Conservation (phyloP, 2,329 filamentous ascomycete genomes). For the Huntiella moniliformis region DNA sequence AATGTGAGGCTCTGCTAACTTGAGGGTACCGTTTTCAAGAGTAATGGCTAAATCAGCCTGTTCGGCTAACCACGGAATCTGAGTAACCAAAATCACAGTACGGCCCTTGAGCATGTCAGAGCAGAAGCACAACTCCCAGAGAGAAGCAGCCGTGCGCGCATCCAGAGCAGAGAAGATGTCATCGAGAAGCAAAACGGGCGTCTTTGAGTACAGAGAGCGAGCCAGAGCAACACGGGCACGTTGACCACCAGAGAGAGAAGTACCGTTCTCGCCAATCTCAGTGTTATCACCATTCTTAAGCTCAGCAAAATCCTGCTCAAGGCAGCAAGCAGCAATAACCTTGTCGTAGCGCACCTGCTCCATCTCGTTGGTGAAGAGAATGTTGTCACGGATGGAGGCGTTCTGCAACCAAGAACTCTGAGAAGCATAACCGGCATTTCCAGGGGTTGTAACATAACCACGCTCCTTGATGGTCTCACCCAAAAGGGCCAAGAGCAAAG, state of each 20-base stretch:
- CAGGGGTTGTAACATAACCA: conserved; percentile 29
- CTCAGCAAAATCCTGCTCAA: conserved; percentile 31
- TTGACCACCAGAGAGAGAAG: conserved; percentile 36
- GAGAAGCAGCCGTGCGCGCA: conserved; percentile 34
- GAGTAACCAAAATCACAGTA: conserved; percentile 38
- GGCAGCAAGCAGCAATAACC: conserved; percentile 36
- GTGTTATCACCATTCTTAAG: conserved; percentile 32
- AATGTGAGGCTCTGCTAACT: conserved; percentile 25
- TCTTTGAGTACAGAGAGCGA: conserved; percentile 36
- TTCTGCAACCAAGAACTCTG: conserved; percentile 41
- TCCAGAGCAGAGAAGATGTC: conserved; percentile 42
- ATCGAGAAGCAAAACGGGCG: conserved; percentile 35
- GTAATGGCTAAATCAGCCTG: conserved; percentile 29
- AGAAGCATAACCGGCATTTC: conserved; percentile 36
- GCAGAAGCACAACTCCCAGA: conserved; percentile 41
- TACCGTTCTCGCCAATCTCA: conserved; percentile 34
- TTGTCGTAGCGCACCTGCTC: conserved; percentile 34
- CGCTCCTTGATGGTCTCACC: conserved; percentile 33
- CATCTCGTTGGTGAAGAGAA: conserved; percentile 33
- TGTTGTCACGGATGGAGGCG: conserved; percentile 34
- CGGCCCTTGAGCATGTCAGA: conserved; percentile 32
- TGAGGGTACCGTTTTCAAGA: conserved; percentile 28
- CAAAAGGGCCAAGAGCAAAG: conserved; percentile 32
- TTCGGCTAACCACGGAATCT: conserved; percentile 32
- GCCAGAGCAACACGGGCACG: conserved; percentile 38